Evolutionary conservation across 1,284 basidiomycete genomes (phyloP).

Genomic region (Cystobasidiaceae sp.): DNA sequence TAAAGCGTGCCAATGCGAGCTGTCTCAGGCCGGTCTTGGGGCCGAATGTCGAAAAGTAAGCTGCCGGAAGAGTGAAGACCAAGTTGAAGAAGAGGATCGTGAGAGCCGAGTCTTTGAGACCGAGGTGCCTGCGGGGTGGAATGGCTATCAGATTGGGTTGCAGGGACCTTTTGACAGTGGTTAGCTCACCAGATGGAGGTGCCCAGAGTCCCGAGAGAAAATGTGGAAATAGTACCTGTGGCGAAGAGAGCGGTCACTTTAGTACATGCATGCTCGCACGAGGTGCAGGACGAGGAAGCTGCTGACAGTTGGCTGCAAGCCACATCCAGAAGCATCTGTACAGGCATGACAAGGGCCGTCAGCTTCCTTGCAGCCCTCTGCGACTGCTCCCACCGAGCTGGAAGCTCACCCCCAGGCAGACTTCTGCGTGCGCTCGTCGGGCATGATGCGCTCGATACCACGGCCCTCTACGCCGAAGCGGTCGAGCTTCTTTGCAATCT

Average conservation of each 20-base stretch:
- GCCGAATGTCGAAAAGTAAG: slow-evolving; percentile 46
- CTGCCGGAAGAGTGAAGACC: slow-evolving; percentile 42
- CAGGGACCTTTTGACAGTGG: not conserved
- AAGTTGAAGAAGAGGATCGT: slow-evolving; percentile 71
- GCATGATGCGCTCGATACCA: slow-evolving; percentile 30
- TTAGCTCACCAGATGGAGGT: slow-evolving; percentile 10
- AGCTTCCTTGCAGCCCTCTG: not conserved
- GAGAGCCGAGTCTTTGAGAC: slow-evolving; percentile 60
- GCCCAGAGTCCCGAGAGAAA: slow-evolving; percentile 14
- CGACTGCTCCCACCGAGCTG: too few species aligned
- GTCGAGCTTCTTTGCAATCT: slow-evolving; percentile 10
- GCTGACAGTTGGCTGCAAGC: slow-evolving; percentile 23
- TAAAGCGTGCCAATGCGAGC: slow-evolving; percentile 48
- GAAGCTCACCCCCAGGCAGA: slow-evolving; percentile 3
- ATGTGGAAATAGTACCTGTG: slow-evolving; percentile 10
- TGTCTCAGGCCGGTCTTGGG: slow-evolving; percentile 47
- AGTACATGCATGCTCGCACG: slow-evolving; percentile 47
- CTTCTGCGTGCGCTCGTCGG: slow-evolving; percentile 17
- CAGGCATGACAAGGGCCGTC: not conserved
- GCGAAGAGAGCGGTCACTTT: too few species aligned
- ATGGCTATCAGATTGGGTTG: not conserved
- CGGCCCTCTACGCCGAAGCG: slow-evolving; percentile 15
- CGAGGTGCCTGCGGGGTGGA: slow-evolving; percentile 29
- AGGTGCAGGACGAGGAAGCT: slow-evolving; percentile 45
- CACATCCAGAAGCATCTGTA: slow-evolving; percentile 25